Percentiles rank a stretch among this genome's conserved stretches.
These are phyloP conservation scores for Hypoxylon perforatum DNA, from an alignment of 495 filamentous ascomycete genomes.

Conservation along the genomic window DNA sequence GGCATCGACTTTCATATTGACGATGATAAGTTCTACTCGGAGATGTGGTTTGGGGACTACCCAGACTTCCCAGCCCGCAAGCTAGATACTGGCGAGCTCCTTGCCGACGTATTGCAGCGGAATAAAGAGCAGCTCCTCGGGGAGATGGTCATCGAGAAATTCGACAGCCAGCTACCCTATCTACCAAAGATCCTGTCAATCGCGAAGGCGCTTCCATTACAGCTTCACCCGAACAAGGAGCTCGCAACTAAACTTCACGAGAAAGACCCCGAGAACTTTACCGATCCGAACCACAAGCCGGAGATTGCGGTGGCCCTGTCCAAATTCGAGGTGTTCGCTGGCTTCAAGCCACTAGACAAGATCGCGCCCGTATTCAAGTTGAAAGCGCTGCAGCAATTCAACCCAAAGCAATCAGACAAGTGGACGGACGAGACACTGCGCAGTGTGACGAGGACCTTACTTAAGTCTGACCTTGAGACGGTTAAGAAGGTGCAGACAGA, in stretches of 20 bases:
- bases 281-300: conserved; percentile 82
- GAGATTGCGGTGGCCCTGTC: conserved; percentile 82
- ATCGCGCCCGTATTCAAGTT: conserved; percentile 69
- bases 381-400: conserved; percentile 61
- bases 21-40: conserved; percentile 69
- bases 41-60: conserved; percentile 88
- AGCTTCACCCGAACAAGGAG: conserved; percentile 78
- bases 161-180: conserved; percentile 75
- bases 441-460: conserved; percentile 65
- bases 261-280: conserved; percentile 71
- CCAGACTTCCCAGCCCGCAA: conserved; percentile 74
- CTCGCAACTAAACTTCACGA: conserved; percentile 72
- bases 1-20: conserved; percentile 75
- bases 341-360: conserved; percentile 73
- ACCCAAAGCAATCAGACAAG: conserved; percentile 53
- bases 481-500: conserved; percentile 62
- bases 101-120: conserved; percentile 72
- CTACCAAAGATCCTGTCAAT: conserved; percentile 86
- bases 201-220: conserved; percentile 81
- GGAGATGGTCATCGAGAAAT: conserved; percentile 68
- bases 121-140: conserved; percentile 74
- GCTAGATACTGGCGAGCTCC: conserved; percentile 68
- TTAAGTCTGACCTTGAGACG: conserved; percentile 62
- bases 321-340: conserved; percentile 83
- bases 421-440: conserved; percentile 73